Conservation (phyloP, 2,329 filamentous ascomycete genomes). For the Didymella segeticola region DNA sequence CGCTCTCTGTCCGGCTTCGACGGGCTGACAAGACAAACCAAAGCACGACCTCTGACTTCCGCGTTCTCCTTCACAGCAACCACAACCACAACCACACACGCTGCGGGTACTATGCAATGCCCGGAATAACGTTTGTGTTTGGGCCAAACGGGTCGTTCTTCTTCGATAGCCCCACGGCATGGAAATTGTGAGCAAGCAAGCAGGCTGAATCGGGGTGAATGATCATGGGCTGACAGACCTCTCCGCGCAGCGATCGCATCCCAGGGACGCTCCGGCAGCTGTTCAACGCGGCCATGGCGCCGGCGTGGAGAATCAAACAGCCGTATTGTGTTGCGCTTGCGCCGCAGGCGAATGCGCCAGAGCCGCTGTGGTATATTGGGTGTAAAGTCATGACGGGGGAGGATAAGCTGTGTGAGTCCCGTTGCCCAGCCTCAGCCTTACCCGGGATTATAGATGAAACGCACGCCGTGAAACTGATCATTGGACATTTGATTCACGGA, state of each 20-base stretch:
- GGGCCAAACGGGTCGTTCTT: conserved; percentile 47
- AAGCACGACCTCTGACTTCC: not conserved
- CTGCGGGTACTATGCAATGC: conserved; percentile 36
- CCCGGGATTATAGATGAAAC: conserved; percentile 7
- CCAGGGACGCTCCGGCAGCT: conserved; percentile 43
- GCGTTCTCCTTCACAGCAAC: not conserved
- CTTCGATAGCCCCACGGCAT: conserved; percentile 46
- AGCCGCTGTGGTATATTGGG: conserved; percentile 45
- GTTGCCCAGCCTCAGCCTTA: conserved; percentile 4
- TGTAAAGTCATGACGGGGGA: conserved; percentile 42
- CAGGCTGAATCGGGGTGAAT: conserved; percentile 25
- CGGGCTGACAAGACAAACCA: too few species aligned
- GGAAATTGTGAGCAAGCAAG: conserved; percentile 41
- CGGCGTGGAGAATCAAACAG: conserved; percentile 41
- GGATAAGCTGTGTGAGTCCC: conserved; percentile 47
- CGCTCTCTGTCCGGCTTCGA: not conserved
- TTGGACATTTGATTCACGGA: not conserved
- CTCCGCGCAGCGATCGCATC: conserved; percentile 37
- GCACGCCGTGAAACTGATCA: not conserved
- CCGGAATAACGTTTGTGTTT: conserved; percentile 45
- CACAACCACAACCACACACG: conserved; percentile 3
- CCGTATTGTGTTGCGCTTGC: conserved; percentile 45
- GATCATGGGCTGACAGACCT: too few species aligned
- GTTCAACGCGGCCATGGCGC: conserved; percentile 42
- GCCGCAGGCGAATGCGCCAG: conserved; percentile 33